Conservation (phyloP, 192 early-diverging fungal species). For the Entomortierella beljakovae region DNA sequence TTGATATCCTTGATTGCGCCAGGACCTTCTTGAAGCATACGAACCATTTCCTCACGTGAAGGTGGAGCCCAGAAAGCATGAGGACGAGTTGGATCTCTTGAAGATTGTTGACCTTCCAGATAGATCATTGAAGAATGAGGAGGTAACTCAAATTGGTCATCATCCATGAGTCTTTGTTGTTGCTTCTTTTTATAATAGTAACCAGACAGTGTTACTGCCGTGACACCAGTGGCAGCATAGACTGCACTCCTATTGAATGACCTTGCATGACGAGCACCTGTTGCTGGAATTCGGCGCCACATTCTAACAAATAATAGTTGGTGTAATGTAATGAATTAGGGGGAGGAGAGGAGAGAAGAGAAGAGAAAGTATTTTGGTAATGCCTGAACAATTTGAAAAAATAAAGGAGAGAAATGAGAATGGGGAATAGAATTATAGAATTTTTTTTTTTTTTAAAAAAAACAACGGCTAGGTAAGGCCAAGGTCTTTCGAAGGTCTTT, state of each 20-base stretch:
- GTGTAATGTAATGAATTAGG: slow-evolving; percentile 10
- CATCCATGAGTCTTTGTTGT: slow-evolving; percentile 10
- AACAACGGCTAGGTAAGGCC: too few species aligned
- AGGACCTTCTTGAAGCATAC: slow-evolving; percentile 65
- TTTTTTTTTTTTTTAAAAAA: too few species aligned
- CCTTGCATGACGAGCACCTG: slow-evolving; percentile 17
- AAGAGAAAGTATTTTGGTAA: slow-evolving; percentile 8
- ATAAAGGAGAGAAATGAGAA: slow-evolving; percentile 12
- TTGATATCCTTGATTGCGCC: slow-evolving; percentile 56
- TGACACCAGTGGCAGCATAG: slow-evolving; percentile 40
- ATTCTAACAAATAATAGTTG: too few species aligned
- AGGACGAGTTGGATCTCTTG: slow-evolving; percentile 56
- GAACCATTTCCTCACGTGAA: slow-evolving; percentile 77
- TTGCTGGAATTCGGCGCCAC: slow-evolving; percentile 48
- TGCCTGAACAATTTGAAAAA: too few species aligned
- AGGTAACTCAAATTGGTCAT: slow-evolving; percentile 30
- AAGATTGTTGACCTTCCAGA: slow-evolving; percentile 32
- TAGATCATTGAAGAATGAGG: slow-evolving; percentile 49
- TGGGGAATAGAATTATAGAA: neutral
- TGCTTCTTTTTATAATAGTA: slow-evolving; percentile 37
- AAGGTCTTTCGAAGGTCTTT: too few species aligned
- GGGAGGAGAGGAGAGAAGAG: slow-evolving; percentile 1
- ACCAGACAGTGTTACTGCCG: slow-evolving; percentile 26
- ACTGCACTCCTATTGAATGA: slow-evolving; percentile 24
- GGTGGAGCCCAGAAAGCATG: slow-evolving; percentile 82